A percentile compares a stretch with the other conserved stretches of the same genome.
Evolutionary conservation across 805 yeast species (phyloP).

Genomic region (Hanseniaspora pseudoguilliermondii): DNA sequence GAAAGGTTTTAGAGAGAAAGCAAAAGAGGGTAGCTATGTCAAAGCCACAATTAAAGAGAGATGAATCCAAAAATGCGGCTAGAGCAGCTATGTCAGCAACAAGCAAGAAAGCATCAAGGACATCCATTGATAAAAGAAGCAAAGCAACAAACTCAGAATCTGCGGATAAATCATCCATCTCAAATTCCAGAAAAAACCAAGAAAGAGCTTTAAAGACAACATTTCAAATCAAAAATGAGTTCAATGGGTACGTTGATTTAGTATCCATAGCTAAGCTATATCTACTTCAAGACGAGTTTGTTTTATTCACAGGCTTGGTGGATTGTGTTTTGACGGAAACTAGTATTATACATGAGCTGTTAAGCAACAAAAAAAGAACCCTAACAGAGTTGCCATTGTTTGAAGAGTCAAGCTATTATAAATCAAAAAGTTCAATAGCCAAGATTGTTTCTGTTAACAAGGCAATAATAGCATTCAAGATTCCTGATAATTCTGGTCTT

Average conservation of each 20-base stretch:
- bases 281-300: neutral
- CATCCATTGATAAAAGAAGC: neutral
- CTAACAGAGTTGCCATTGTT: constrained; percentile 5
- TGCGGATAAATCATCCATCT: neutral
- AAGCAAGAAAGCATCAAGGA: neutral
- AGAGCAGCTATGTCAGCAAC: constrained; percentile 14
- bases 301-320: neutral
- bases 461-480: neutral
- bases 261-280: neutral
- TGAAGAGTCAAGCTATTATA: neutral
- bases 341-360: neutral
- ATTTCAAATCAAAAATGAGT: neutral
- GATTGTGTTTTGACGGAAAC: constrained; percentile 4
- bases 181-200: neutral
- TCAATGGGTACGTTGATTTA: neutral
- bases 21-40: constrained; percentile 1
- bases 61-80: constrained; percentile 15
- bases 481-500: neutral
- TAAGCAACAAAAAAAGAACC: neutral
- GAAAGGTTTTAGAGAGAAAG: constrained; percentile 18
- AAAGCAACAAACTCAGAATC: constrained; percentile 5
- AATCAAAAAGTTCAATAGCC: neutral
- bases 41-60: constrained; percentile 14
- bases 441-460: neutral
- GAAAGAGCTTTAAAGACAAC: neutral